Base-by-base conservation (phyloP, 2,329 filamentous ascomycete species). In the Exophiala oligosperma region DNA sequence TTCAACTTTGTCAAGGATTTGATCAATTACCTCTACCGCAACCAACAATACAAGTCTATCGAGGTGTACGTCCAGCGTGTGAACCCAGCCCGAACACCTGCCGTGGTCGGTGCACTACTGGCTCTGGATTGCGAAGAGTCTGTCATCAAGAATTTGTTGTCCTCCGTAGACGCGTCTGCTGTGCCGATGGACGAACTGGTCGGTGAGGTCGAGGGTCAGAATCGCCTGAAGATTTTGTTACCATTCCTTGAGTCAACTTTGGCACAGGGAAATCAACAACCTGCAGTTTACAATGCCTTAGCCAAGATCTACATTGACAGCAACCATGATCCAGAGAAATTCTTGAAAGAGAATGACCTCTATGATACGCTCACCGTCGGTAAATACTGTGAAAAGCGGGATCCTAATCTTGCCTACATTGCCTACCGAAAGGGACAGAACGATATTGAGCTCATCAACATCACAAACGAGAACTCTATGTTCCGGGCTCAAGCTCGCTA, bases 381-480 rank as follows among this genome's bases (percentile, higher is more conserved):
- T 73, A 97, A 96, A 77, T 99, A 99, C 81, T 99, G 93, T 73
- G 93, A 97, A 81, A 97, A 97, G 84, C 89, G 94, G 35, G 94
- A 99, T 69, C 94, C 94, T 63, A 96, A 96, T 73, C 81, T 99
- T 54, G 93, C 91, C 2, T 96, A 90, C 76, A 96, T 97, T 71
- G 90, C 92, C 62, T 99, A 97, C 75, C 84, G 87, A 68, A 99
- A 99, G 81, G 94, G 94, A 21, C 91, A 97, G 76, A 99, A 99
- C 66, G 94, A 99, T 70, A 78, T 99, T 32, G 95, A 99, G 77
- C 84, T 99, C 56, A 93, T 99, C 76, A 94, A 90, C 74, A 93
- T 99, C 71, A 97, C 94, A 70, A 99, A 97, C 69, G 95, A 99
- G 77, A 99, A 99, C 78, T 88, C 91, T n/a, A 99, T 99, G 94